Conservation (phyloP, 176 grass and related monocot genomes). For the Stipa capillata region DNA sequence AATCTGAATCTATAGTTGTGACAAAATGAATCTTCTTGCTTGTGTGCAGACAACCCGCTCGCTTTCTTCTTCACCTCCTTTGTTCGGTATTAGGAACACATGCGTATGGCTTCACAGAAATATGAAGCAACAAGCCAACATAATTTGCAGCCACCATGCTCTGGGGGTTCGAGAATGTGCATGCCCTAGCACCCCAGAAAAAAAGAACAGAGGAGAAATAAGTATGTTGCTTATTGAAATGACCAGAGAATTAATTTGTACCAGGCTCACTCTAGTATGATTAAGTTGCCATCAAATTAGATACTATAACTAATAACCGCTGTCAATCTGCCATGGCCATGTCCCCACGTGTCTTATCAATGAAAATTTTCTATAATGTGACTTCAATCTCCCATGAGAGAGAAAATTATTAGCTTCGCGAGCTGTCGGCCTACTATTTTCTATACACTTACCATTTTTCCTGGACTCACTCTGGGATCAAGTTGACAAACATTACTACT, state of each 20-base stretch:
- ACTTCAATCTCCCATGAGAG: not conserved
- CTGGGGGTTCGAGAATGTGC: not conserved
- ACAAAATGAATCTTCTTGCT: not conserved
- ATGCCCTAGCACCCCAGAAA: constrained; percentile 23
- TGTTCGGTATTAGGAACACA: not conserved
- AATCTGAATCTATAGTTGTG: not conserved
- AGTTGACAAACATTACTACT: not conserved
- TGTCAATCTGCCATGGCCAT: not conserved
- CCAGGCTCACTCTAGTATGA: not conserved
- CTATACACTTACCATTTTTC: not conserved
- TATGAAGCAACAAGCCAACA: constrained; percentile 25
- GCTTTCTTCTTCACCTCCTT: not conserved
- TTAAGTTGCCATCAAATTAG: not conserved
- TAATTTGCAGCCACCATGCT: constrained; percentile 26
- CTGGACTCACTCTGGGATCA: not conserved
- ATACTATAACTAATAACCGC: not conserved
- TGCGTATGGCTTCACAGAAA: constrained; percentile 14
- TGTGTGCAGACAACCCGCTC: not conserved
- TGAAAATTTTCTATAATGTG: not conserved
- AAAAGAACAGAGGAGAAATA: not conserved
- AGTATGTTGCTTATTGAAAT: constrained; percentile 6
- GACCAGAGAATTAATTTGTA: not conserved
- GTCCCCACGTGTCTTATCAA: not conserved
- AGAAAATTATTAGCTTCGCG: not conserved
- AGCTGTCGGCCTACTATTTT: too few relatives aligned